A percentile compares a stretch with the other conserved stretches of the same genome.
phyloP scores from a whole-genome alignment of 2,329 filamentous ascomycete genomes.

The Lachnellula subtilissima region DNA sequence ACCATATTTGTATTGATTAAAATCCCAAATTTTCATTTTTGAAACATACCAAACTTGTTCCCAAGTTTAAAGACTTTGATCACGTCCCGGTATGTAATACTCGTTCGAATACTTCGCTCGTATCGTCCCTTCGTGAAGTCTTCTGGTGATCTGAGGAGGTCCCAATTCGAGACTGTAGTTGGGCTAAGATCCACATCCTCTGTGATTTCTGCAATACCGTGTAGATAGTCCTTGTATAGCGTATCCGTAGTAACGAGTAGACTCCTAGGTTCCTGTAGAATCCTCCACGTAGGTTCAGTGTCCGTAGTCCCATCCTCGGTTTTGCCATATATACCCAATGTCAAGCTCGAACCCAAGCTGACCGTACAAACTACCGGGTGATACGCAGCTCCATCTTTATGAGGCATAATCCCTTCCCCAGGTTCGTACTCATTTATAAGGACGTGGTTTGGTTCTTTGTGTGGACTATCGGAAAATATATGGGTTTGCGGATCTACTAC shows the following conservation, averaged over 20 bases:
- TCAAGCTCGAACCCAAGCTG: constrained; percentile 72
- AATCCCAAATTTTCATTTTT: constrained; percentile 15
- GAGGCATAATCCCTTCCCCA: constrained; percentile 92
- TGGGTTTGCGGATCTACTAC: constrained; percentile 29
- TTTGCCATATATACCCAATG: constrained; percentile 70
- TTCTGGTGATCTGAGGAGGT: constrained; percentile 50
- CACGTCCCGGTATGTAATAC: constrained; percentile 82
- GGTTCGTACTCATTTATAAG: constrained; percentile 88
- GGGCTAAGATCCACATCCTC: constrained; percentile 61
- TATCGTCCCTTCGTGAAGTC: constrained; percentile 48
- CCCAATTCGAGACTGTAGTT: constrained; percentile 68
- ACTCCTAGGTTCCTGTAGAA: constrained; percentile 81
- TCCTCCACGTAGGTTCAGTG: constrained; percentile 45
- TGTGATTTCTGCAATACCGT: constrained; percentile 65
- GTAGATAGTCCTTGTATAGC: constrained; percentile 67
- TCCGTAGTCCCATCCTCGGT: constrained; percentile 56
- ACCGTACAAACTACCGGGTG: constrained; percentile 85
- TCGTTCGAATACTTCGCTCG: constrained; percentile 57
- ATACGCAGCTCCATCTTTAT: constrained; percentile 90
- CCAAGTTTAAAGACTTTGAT: constrained; percentile 72
- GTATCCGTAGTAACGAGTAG: constrained; percentile 66
- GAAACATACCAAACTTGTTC: constrained; percentile 55
- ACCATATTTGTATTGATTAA: constrained; percentile 55
- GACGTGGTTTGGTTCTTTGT: constrained; percentile 79
- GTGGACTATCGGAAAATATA: constrained; percentile 62